Evolutionary conservation across 257 asterid species (phyloP).

Genomic region (Knoxia roxburghii): DNA sequence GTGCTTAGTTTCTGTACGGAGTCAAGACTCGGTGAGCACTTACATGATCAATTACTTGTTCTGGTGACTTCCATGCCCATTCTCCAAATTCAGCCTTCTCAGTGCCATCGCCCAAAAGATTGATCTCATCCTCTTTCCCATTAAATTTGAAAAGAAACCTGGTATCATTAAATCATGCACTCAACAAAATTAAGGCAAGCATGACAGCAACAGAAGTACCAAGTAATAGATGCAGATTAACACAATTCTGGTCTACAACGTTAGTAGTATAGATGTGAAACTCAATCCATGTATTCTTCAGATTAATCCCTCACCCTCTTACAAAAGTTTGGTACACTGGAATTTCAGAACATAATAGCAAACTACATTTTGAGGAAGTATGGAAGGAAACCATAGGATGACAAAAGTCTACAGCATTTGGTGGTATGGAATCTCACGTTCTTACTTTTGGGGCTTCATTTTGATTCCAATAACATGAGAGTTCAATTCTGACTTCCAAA

Average conservation of each 20-base stretch:
- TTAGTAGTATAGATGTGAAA: background rate
- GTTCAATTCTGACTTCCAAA: background rate
- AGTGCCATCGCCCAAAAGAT: conserved; percentile 90
- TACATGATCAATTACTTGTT: conserved; percentile 62
- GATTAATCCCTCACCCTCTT: too few species aligned
- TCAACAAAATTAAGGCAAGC: background rate
- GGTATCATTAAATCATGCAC: background rate
- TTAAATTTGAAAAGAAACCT: conserved; percentile 83
- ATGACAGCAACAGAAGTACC: background rate
- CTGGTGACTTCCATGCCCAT: conserved; percentile 89
- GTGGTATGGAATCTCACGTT: background rate
- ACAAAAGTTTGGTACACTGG: too few species aligned
- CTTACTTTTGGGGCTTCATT: background rate
- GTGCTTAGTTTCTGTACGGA: background rate
- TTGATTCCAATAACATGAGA: background rate
- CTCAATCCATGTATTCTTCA: background rate
- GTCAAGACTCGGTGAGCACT: conserved; percentile 19
- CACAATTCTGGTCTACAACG: background rate
- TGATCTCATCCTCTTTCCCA: conserved; percentile 83
- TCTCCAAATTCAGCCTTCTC: conserved; percentile 94
- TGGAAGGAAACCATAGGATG: too few species aligned
- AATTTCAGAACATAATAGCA: too few species aligned
- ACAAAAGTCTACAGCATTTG: too few species aligned
- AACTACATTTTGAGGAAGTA: background rate
- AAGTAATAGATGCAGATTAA: background rate